These are phyloP conservation scores for Ricinus communis DNA, from an alignment of 345 rosid species.

Conservation along the genomic window DNA sequence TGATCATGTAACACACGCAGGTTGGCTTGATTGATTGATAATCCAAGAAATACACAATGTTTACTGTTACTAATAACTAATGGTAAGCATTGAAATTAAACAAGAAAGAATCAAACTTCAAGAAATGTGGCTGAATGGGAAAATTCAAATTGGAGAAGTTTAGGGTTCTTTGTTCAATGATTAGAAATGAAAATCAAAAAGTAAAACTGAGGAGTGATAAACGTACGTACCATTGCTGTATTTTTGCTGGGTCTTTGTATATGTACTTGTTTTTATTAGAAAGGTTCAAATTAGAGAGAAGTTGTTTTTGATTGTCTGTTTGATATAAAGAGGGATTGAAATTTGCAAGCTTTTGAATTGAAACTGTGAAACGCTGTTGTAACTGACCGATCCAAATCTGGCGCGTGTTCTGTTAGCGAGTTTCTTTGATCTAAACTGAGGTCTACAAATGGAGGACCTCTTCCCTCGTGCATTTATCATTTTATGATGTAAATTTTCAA, in stretches of 20 bases:
- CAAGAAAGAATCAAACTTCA: neutral
- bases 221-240: conserved; percentile 3
- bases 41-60: neutral
- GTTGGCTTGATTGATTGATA: neutral
- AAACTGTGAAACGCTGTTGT: neutral
- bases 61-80: neutral
- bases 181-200: conserved; percentile 3
- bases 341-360: neutral
- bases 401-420: conserved; percentile 3
- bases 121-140: neutral
- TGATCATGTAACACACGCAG: neutral
- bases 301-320: neutral
- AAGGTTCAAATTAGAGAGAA: neutral
- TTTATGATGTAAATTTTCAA: no score
- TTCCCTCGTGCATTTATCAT: no score
- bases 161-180: neutral
- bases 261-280: neutral
- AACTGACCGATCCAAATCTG: conserved; percentile 15
- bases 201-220: neutral
- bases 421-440: no score
- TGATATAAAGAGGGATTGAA: neutral
- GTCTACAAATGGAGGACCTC: no score
- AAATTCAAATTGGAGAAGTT: neutral
- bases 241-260: neutral
- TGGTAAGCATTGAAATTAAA: neutral